Evolutionary conservation across 1,139 yeast genomes (phyloP), one percentile per base, ranked within the genome.

Genomic region (Wickerhamomyces sp.): DNA sequence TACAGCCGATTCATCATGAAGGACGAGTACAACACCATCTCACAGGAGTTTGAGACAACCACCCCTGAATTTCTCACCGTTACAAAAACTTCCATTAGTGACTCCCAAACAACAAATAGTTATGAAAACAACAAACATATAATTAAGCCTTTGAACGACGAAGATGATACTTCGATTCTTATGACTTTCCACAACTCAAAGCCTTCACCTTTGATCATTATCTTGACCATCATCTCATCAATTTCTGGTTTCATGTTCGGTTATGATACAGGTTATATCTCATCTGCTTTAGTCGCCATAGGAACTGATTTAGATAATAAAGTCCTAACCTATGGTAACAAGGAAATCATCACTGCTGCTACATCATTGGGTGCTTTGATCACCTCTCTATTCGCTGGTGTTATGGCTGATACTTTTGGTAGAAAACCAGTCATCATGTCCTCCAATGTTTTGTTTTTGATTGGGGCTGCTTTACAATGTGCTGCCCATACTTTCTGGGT

Each of bases 181-280:
- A 64, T 72, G 56, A 64, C 69, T 2, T 56, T 58, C 55, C 63
- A 65, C 41, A 70, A 71, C 54, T 72, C 74, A 18, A 73, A 67
- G 48, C 85, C 89, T 10, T 75, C 91, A 14, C 68, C 72, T 10
- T 67, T 87, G 60, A 86, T 90, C 45, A 69, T 90, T 30, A 67
- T 79, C 34, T 67, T 91, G 46, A 87, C 96, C 0, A 71, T 84
- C 45, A 81, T 88, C 14, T 84, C 96, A 0, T 89, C 96, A 10
- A 83, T 91, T 51, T 89, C 96, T 2, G 98, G 98, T 6, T 90
- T 90, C 65, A 81, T 91, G 89, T 91, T 90, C 67, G 98, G 98
- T 53, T 91, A 91, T 62, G 98, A 91, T 64, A 91, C 98, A 0
- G 98, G 97, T 50, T 91, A 91, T 66, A 89, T 91, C 40, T 90